These are phyloP conservation scores for Cladophialophora carrionii DNA, from an alignment of 2,329 filamentous ascomycete genomes.

Conservation along the genomic window DNA sequence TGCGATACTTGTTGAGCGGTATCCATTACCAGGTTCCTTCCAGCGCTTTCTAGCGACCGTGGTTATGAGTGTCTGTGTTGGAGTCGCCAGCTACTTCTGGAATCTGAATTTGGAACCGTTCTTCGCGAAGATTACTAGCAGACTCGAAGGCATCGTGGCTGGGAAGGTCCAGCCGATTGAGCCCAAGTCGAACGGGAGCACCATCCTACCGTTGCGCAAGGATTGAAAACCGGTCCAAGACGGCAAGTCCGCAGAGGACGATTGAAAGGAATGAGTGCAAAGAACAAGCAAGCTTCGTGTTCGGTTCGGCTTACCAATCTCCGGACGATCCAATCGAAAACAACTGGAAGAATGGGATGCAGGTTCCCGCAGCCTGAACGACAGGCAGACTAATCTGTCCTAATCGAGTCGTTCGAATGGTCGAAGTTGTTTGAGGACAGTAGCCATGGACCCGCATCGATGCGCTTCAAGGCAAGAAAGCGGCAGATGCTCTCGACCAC, in stretches of 20 bases:
- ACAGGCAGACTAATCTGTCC: background rate
- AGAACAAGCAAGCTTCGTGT: background rate
- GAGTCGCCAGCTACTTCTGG: conserved; percentile 64
- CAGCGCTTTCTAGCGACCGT: conserved; percentile 55
- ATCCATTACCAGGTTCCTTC: conserved; percentile 26
- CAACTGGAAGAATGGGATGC: background rate
- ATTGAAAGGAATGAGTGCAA: background rate
- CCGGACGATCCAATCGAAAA: background rate
- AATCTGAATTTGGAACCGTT: conserved; percentile 59
- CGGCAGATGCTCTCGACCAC: background rate
- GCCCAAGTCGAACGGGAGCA: conserved; percentile 16
- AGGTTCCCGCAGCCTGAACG: background rate
- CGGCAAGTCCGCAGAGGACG: background rate
- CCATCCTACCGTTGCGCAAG: conserved; percentile 27
- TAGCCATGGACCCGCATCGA: background rate
- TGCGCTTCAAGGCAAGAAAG: background rate
- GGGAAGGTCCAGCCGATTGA: conserved; percentile 20
- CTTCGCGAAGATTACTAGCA: conserved; percentile 43
- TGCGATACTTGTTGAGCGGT: conserved; percentile 20
- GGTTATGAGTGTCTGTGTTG: conserved; percentile 64
- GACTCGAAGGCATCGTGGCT: conserved; percentile 36
- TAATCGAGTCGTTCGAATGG: background rate
- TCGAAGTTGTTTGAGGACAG: background rate
- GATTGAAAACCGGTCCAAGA: conserved; percentile 17
- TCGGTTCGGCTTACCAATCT: background rate